These are phyloP conservation scores for Penicillium cinerascens DNA, from an alignment of 495 filamentous ascomycete genomes.

Conservation along the genomic window DNA sequence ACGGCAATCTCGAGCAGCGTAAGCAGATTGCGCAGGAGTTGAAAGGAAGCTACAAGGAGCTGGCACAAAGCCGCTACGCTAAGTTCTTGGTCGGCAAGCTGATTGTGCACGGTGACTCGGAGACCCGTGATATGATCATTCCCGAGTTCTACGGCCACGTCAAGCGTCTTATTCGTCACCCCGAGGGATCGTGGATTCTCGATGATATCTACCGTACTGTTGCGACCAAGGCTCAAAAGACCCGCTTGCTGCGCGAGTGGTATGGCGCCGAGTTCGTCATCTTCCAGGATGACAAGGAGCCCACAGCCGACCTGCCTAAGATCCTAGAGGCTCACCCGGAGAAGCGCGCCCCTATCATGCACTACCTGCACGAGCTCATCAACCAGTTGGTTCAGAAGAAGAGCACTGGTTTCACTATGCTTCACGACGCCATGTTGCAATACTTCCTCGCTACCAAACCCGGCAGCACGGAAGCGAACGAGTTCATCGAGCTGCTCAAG, in stretches of 20 bases:
- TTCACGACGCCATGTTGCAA: slow-evolving; percentile 97
- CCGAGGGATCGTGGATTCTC: slow-evolving; percentile 93
- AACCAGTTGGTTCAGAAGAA: slow-evolving; percentile 93
- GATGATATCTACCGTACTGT: slow-evolving; percentile 91
- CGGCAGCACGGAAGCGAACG: slow-evolving; percentile 72
- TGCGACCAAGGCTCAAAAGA: slow-evolving; percentile 79
- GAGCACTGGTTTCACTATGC: slow-evolving; percentile 88
- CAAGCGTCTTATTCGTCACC: slow-evolving; percentile 87
- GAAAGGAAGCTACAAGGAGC: slow-evolving; percentile 73
- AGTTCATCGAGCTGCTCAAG: slow-evolving; percentile 88
- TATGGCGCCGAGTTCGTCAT: slow-evolving; percentile 92
- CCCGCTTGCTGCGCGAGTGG: slow-evolving; percentile 85
- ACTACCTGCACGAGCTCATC: slow-evolving; percentile 75
- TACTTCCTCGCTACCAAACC: slow-evolving; percentile 79
- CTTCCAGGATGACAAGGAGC: slow-evolving; percentile 57
- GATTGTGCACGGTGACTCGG: slow-evolving; percentile 79
- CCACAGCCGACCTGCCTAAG: slow-evolving; percentile 57
- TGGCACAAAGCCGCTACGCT: slow-evolving; percentile 92
- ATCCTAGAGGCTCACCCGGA: slow-evolving; percentile 75
- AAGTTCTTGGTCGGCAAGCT: slow-evolving; percentile 96
- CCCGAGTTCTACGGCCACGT: slow-evolving; percentile 94
- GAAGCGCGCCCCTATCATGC: slow-evolving; percentile 83
- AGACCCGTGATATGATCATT: slow-evolving; percentile 81
- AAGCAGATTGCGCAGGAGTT: slow-evolving; percentile 85
- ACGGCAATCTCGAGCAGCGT: slow-evolving; percentile 77